Percentiles rank a stretch among this genome's conserved stretches.
These are phyloP conservation scores for Apiospora malaysiana DNA, from an alignment of 2,329 filamentous ascomycete genomes.

Conservation along the genomic window DNA sequence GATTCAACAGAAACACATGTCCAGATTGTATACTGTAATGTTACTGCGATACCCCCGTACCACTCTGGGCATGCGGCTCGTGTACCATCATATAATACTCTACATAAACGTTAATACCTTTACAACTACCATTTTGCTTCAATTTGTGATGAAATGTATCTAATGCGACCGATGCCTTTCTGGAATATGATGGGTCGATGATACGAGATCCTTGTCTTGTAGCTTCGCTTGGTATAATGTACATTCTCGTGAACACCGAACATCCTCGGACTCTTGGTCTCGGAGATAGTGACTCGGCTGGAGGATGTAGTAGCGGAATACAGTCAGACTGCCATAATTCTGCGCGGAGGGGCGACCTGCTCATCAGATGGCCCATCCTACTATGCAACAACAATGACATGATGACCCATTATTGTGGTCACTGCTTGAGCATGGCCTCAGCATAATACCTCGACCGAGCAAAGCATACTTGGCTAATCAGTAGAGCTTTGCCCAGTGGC, in stretches of 20 bases:
- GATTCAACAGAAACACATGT: neutral
- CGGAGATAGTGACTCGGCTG: too few relatives aligned
- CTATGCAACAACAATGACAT: neutral
- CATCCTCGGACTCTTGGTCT: too few relatives aligned
- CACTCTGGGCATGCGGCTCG: conserved; percentile 3
- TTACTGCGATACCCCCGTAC: conserved; percentile 6
- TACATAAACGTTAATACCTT: neutral
- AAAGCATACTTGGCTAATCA: neutral
- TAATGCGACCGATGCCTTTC: neutral
- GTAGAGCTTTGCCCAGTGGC: neutral
- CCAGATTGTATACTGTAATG: conserved; percentile 9
- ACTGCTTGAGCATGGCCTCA: neutral
- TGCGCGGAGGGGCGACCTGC: neutral
- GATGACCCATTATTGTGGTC: neutral
- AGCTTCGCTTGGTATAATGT: neutral
- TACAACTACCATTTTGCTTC: neutral
- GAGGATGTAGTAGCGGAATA: too few relatives aligned
- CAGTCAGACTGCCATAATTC: too few relatives aligned
- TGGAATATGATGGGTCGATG: neutral
- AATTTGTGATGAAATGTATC: neutral
- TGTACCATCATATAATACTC: neutral
- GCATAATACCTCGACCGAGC: neutral
- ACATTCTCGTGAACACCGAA: too few relatives aligned
- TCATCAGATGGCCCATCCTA: neutral
- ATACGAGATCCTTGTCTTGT: too few relatives aligned